phyloP scores from a whole-genome alignment of 345 rosid genomes.

The Arabidopsis suecica region DNA sequence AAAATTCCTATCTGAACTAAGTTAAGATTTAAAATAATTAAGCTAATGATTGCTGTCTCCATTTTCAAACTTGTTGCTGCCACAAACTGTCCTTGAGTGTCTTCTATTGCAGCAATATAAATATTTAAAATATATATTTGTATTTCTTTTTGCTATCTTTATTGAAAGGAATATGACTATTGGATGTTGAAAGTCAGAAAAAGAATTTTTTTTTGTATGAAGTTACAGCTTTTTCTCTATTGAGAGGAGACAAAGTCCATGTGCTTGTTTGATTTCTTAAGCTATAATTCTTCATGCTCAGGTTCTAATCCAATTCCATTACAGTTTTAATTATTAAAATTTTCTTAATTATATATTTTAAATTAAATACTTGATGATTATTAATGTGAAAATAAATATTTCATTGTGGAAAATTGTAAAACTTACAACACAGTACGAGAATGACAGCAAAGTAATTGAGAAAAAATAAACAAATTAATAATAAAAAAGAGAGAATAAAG shows the following conservation, averaged over 20 bases:
- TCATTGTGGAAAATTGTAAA: conserved; percentile 27
- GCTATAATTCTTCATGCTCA: conserved; percentile 36
- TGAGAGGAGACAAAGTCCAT: conserved; percentile 49
- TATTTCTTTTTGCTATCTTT: conserved; percentile 29
- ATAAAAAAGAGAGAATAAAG: conserved; percentile 8
- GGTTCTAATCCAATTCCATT: conserved; percentile 36
- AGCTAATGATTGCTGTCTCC: conserved; percentile 52
- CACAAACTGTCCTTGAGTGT: conserved; percentile 43
- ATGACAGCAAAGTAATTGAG: conserved; percentile 34
- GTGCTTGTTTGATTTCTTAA: conserved; percentile 44
- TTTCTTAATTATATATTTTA: background rate
- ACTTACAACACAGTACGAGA: conserved; percentile 40
- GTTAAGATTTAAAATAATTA: conserved; percentile 33
- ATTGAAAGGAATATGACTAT: conserved; percentile 34
- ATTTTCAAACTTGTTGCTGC: conserved; percentile 47
- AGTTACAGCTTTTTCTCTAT: conserved; percentile 30
- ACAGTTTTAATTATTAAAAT: background rate
- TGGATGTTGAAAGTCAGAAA: conserved; percentile 43
- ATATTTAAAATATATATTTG: background rate
- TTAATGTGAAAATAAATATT: background rate
- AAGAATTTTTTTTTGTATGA: background rate
- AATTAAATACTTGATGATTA: background rate
- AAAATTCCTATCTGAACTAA: conserved; percentile 18
- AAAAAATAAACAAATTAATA: background rate
- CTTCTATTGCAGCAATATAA: conserved; percentile 26